Evolutionary conservation across 352 stramenopile species (phyloP), one percentile per base, ranked within the genome.

Genomic region (Phytopythium ostracodes): DNA sequence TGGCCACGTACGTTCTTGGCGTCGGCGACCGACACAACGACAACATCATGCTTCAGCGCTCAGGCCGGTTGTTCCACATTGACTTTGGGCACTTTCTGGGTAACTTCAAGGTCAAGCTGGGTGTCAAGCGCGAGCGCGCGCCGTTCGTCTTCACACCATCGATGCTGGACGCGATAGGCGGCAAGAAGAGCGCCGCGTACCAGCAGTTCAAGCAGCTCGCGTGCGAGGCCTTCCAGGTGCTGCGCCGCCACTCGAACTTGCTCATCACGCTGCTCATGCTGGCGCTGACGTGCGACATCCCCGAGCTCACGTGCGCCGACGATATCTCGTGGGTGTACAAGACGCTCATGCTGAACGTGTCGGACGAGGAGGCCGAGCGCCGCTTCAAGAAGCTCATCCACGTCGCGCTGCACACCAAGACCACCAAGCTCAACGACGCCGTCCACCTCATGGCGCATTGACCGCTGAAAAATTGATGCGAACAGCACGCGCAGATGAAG

Each of bases 21-120:
- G 94, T 98, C 38, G 94, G 94, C 10, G 94, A 98, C 59, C 87
- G 94, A 9, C 94, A 98, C 73, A 97, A 96, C 64, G 94, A 98
- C 69, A 98, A 98, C 67, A 85, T 98, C 56, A 98, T 98, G 96
- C 71, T 98, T 50, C 96, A 96, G 65, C 78, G 80, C 20, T 88
- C 92, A 7, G 95, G 95, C 0, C 96, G 96, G 62, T 84, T 98
- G 25, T 98, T 98, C 72, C 96, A 98, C 82, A 98, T 98, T 56
- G 96, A 98, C 59, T 98, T 98, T 66, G 95, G 96, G 1, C 94
- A 98, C 65, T 98, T 98, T 56, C 68, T 98, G 29, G 93, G 93
- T n/a, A 96, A 98, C 53, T 98, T 97, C 71, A 98, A 98, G 72
- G 89, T 74, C 25, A 98, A 98, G 62, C 61, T 96, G 17, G 94